Base-by-base conservation (phyloP, 768 basidiomycete species). In the Steccherinum ochraceum region DNA sequence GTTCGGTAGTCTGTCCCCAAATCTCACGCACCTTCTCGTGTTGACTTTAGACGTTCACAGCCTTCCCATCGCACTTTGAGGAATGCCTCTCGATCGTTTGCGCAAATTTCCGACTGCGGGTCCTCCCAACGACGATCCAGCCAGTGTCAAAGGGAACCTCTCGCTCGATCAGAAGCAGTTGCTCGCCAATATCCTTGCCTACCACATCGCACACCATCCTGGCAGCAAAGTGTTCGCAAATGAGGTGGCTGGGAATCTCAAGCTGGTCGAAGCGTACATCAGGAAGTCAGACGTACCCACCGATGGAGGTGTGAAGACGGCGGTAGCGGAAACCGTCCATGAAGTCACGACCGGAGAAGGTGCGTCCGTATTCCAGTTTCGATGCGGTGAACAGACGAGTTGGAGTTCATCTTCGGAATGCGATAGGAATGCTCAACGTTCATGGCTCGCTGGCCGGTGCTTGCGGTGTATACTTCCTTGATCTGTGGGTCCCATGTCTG, bases 361-460 rank as follows among this genome's bases (percentile, higher is more conserved):
- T 58, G 47, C 23, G 57, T 24, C 12, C 3, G 12, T 21, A 30
- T 19, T 30, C n/a, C n/a, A 7, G 19, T 18, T 12, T 46, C 10
- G 12, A 26, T 12, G 40, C 19, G 26, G 13, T 26, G 11, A 40
- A n/a, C n/a, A n/a, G n/a, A n/a, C n/a, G n/a, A n/a, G n/a, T n/a
- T n/a, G n/a, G n/a, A n/a, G n/a, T n/a, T n/a, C n/a, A n/a, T n/a
- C n/a, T n/a, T n/a, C n/a, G n/a, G n/a, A 24, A 42, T 26, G n/a
- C n/a, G 20, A n/a, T 24, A 64, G 63, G 46, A 2, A 64, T 64
- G 63, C 56, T 62, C 18, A 62, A 64, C 46, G 55, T 58, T 4
- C 58, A 61, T 24, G 57, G 61, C n/a, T 47, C 50, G 3, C 43
- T 64, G 4, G 48, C 61, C 3, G 63, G 63, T 1, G 51, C 54